Conservation (phyloP, 345 rosid species). For the Populus pruinosa region DNA sequence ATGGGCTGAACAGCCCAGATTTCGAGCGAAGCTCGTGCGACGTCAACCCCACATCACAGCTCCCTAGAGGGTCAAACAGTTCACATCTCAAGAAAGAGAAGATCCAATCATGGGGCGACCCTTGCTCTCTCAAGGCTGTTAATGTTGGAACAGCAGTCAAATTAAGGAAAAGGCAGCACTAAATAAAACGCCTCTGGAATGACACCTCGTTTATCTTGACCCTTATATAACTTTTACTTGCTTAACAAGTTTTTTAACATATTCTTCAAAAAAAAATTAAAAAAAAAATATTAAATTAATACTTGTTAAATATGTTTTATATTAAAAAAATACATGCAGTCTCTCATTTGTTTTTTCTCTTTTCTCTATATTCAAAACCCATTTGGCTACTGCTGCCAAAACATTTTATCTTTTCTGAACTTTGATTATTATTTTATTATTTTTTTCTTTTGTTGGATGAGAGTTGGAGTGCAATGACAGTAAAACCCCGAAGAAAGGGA, state of each 20-base stretch:
- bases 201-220: neutral
- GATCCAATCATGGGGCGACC: neutral
- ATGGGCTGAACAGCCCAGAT: constrained; percentile 4
- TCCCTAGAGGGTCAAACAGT: constrained; percentile 10
- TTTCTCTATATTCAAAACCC: neutral
- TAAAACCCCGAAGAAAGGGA: neutral
- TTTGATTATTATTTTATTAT: neutral
- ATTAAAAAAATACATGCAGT: neutral
- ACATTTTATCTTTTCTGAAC: neutral
- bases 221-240: no score
- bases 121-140: neutral
- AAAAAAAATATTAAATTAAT: no score
- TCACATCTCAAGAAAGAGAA: neutral
- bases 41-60: constrained; percentile 6
- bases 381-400: neutral
- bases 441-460: neutral
- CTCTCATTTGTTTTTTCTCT: neutral
- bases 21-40: constrained; percentile 19
- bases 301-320: no score
- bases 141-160: neutral
- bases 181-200: neutral
- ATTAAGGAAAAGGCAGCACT: neutral
- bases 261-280: no score
- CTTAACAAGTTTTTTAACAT: no score
- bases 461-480: neutral